These are phyloP conservation scores for Penicillium sp. DNA, from an alignment of 2,329 filamentous ascomycete species.

Conservation along the genomic window DNA sequence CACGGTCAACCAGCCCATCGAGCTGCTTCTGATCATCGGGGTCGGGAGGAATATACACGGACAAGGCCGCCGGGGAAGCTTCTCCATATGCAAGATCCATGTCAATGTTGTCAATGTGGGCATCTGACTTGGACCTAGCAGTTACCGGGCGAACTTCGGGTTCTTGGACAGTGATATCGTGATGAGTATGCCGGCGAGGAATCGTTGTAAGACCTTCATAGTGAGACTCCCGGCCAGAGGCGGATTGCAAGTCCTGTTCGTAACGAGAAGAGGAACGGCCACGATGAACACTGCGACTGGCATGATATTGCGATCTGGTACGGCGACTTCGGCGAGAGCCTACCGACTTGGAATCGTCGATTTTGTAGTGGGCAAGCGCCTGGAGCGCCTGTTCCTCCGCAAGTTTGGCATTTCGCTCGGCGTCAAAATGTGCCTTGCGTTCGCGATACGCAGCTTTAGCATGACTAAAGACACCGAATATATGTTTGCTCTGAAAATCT, in stretches of 20 bases:
- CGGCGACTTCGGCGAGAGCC: slow-evolving; percentile 40
- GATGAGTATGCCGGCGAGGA: slow-evolving; percentile 38
- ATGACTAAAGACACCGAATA: slow-evolving; percentile 87
- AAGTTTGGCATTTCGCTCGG: slow-evolving; percentile 58
- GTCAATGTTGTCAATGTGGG: slow-evolving; percentile 71
- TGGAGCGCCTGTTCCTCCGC: slow-evolving; percentile 58
- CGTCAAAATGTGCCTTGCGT: slow-evolving; percentile 75
- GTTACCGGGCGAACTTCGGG: slow-evolving; percentile 21
- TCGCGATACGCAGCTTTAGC: slow-evolving; percentile 83
- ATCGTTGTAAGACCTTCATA: slow-evolving; percentile 23
- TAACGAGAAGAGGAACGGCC: slow-evolving; percentile 21
- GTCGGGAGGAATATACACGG: slow-evolving; percentile 41
- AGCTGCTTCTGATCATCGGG: slow-evolving; percentile 53
- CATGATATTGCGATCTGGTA: slow-evolving; percentile 28
- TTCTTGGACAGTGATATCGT: slow-evolving; percentile 29
- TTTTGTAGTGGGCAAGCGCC: slow-evolving; percentile 48
- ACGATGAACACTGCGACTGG: slow-evolving; percentile 26
- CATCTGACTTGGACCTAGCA: slow-evolving; percentile 30
- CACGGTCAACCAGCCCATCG: slow-evolving; percentile 63
- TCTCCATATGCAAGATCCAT: slow-evolving; percentile 91
- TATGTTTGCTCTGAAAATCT: slow-evolving; percentile 69
- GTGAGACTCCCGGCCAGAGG: slow-evolving; percentile 17
- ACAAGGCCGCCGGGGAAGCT: slow-evolving; percentile 60
- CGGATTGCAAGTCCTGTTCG: slow-evolving; percentile 30
- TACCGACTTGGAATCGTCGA: slow-evolving; percentile 46